Conservation (phyloP, 768 basidiomycete genomes). For the Filobasidium wieringae region DNA sequence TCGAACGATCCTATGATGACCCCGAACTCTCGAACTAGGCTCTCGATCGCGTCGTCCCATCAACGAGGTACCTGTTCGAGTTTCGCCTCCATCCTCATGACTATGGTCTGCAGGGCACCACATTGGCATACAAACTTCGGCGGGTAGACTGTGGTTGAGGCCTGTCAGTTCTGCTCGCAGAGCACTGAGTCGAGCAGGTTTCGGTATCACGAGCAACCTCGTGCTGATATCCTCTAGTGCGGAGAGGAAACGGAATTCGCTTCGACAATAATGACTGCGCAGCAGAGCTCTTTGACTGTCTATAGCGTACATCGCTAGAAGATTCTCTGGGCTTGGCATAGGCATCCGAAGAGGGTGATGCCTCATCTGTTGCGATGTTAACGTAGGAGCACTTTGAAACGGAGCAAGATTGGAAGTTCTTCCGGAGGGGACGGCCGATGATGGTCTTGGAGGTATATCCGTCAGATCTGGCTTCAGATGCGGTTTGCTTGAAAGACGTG, state of each 20-base stretch:
- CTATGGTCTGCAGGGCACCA: conserved; percentile 42
- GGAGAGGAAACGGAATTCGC: conserved; percentile 80
- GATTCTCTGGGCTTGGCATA: conserved; percentile 36
- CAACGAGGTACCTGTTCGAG: conserved; percentile 43
- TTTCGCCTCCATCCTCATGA: conserved; percentile 39
- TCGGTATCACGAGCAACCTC: conserved; percentile 77
- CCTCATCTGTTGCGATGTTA: neutral
- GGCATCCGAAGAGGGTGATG: conserved; percentile 4
- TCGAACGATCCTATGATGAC: conserved; percentile 89
- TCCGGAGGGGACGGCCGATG: conserved; percentile 6
- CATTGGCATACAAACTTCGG: conserved; percentile 58
- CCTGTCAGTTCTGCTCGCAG: conserved; percentile 88
- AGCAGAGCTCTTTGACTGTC: conserved; percentile 60
- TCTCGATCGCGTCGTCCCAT: conserved; percentile 44
- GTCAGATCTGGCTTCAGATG: neutral
- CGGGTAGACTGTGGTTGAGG: conserved; percentile 88
- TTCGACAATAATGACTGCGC: conserved; percentile 77
- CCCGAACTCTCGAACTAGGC: conserved; percentile 44
- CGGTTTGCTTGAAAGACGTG: neutral
- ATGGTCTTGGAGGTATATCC: neutral
- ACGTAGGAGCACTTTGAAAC: neutral
- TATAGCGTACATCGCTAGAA: conserved; percentile 58
- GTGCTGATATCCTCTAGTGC: conserved; percentile 86
- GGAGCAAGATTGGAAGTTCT: neutral
- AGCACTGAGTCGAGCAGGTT: conserved; percentile 90